Conservation (phyloP, 176 grass and related monocot genomes). For the Zoysia pacifica region DNA sequence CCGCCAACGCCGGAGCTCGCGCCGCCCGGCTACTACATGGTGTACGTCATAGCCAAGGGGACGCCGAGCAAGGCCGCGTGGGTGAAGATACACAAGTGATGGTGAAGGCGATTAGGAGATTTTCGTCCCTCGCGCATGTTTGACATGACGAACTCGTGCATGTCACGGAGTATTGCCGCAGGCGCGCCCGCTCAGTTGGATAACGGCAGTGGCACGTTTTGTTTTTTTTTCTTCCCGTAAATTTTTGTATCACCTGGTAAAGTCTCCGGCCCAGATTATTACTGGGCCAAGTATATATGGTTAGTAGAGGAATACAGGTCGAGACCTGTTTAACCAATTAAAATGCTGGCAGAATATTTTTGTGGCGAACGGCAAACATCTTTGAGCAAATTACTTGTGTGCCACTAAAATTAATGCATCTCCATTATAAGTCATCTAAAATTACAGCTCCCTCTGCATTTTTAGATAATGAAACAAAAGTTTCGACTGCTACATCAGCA, state of each 20-base stretch:
- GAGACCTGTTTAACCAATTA: not conserved
- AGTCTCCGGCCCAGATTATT: not conserved
- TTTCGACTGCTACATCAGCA: too few relatives aligned
- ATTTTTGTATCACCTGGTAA: constrained; percentile 22
- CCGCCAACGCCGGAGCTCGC: constrained; percentile 55
- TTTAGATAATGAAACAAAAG: too few relatives aligned
- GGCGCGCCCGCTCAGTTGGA: not conserved
- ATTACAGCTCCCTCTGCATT: too few relatives aligned
- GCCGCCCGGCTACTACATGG: constrained; percentile 69
- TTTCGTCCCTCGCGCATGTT: not conserved
- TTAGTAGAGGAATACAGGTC: constrained; percentile 13
- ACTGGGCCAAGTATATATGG: constrained; percentile 5
- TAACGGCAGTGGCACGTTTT: not conserved
- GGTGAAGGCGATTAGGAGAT: not conserved
- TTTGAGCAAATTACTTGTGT: not conserved
- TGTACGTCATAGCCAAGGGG: constrained; percentile 59
- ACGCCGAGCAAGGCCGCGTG: constrained; percentile 72
- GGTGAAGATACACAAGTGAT: constrained; percentile 57
- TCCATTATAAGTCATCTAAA: too few relatives aligned
- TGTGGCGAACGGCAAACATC: not conserved
- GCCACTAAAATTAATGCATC: too few relatives aligned
- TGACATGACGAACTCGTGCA: not conserved
- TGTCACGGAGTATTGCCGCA: not conserved
- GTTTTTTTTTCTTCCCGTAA: not conserved
- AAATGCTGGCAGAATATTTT: not conserved